A percentile compares a stretch with the other conserved stretches of the same genome.
Evolutionary conservation across 2,329 filamentous ascomycete genomes (phyloP).

Genomic region (Nemania abortiva): DNA sequence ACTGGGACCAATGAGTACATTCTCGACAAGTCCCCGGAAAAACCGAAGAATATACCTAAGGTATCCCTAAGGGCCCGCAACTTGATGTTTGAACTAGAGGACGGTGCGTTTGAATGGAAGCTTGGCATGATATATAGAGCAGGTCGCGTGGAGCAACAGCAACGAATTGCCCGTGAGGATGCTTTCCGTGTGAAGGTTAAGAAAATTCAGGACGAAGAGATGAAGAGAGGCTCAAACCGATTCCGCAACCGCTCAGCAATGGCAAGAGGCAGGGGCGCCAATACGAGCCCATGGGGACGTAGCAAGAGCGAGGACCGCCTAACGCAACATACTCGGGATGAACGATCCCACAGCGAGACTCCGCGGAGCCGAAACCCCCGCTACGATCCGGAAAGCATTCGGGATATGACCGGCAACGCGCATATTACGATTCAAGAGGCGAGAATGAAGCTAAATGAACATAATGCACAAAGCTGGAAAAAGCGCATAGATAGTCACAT

Average conservation of each 20-base stretch:
- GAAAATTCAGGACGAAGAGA: conserved; percentile 80
- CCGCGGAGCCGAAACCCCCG: conserved; percentile 62
- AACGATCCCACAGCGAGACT: conserved; percentile 52
- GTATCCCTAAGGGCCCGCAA: conserved; percentile 85
- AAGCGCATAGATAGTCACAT: conserved; percentile 85
- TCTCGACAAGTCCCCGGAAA: conserved; percentile 85
- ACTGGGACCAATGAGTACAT: conserved; percentile 91
- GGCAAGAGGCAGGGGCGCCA: conserved; percentile 53
- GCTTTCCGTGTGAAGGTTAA: conserved; percentile 90
- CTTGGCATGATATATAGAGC: conserved; percentile 92
- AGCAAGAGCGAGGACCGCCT: conserved; percentile 69
- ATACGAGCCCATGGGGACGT: conserved; percentile 57
- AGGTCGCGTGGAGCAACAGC: conserved; percentile 88
- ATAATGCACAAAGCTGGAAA: conserved; percentile 94
- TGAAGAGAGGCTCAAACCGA: conserved; percentile 64
- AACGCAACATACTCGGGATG: conserved; percentile 44
- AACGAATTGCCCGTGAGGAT: conserved; percentile 88
- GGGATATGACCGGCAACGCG: conserved; percentile 76
- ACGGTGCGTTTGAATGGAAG: conserved; percentile 98
- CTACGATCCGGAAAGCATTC: conserved; percentile 84
- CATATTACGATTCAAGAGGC: conserved; percentile 83
- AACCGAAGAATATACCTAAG: conserved; percentile 86
- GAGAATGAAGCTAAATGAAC: conserved; percentile 76
- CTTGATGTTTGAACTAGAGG: conserved; percentile 91
- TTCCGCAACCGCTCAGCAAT: conserved; percentile 67